Conservation (phyloP, 164 flowering plant species). For the Stephania yunnanensis region DNA sequence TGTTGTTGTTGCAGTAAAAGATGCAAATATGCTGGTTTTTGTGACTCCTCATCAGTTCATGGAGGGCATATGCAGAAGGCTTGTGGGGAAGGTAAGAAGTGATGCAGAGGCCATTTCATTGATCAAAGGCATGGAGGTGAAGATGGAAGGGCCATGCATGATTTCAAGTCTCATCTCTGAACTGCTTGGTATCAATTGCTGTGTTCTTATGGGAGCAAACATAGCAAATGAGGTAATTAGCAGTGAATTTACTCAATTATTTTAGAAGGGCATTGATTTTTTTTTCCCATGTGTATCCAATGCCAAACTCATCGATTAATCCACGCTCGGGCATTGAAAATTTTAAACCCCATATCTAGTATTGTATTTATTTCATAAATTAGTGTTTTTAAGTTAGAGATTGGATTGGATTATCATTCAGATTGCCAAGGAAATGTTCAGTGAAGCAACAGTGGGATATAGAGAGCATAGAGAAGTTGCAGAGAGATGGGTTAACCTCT, state of each 20-base stretch:
- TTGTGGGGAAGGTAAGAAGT: slow-evolving; percentile 59
- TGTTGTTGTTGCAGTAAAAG: slow-evolving; percentile 52
- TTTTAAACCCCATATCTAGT: not conserved
- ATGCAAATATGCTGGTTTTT: slow-evolving; percentile 86
- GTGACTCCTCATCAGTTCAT: slow-evolving; percentile 96
- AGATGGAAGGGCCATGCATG: slow-evolving; percentile 89
- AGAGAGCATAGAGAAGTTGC: slow-evolving; percentile 60
- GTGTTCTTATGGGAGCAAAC: slow-evolving; percentile 97
- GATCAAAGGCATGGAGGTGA: slow-evolving; percentile 95
- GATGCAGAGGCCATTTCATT: slow-evolving; percentile 78
- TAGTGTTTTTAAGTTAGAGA: slow-evolving; percentile 3
- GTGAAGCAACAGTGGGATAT: slow-evolving; percentile 95
- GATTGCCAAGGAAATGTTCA: slow-evolving; percentile 90
- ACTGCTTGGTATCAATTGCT: slow-evolving; percentile 69
- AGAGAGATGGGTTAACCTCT: slow-evolving; percentile 78
- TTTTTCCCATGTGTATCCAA: too few species aligned
- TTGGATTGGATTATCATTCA: slow-evolving; percentile 24
- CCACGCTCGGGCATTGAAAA: too few species aligned
- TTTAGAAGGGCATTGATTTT: not conserved
- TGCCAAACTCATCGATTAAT: too few species aligned
- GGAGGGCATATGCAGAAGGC: slow-evolving; percentile 77
- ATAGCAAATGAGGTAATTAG: slow-evolving; percentile 78
- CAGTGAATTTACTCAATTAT: not conserved
- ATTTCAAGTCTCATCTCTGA: slow-evolving; percentile 70
- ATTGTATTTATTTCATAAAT: not conserved